Conservation (phyloP, 176 grass and related monocot genomes). For the Alloteropsis semialata region DNA sequence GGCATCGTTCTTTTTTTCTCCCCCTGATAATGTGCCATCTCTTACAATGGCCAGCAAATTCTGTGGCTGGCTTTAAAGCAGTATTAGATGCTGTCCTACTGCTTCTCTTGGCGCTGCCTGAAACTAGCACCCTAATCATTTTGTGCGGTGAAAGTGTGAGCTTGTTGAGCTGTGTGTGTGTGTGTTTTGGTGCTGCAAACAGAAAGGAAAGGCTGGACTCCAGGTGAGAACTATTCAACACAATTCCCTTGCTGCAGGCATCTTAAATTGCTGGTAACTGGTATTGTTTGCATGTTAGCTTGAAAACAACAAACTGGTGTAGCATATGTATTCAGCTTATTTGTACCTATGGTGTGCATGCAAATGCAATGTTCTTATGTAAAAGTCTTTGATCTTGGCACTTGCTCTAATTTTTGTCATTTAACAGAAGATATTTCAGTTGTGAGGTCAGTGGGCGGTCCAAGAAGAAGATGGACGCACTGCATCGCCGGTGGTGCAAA, state of each 20-base stretch:
- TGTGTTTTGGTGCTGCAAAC: background rate
- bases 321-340: background rate
- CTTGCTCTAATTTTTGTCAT: background rate
- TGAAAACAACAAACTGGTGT: background rate
- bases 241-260: background rate
- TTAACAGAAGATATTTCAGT: constrained; percentile 5
- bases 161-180: background rate
- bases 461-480: too few species aligned
- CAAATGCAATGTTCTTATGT: background rate
- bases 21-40: constrained; percentile 9
- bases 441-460: too few species aligned
- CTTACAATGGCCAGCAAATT: constrained; percentile 15
- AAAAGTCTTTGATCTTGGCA: background rate
- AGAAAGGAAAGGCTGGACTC: constrained; percentile 8
- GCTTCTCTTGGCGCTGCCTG: background rate
- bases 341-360: background rate
- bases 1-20: background rate
- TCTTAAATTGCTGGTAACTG: background rate
- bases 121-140: background rate
- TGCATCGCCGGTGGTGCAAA: too few species aligned
- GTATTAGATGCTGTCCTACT: background rate
- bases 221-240: background rate
- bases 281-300: background rate
- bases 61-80: background rate
- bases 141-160: background rate